These are phyloP conservation scores for Suillus spraguei DNA, from an alignment of 768 basidiomycete genomes.

Conservation along the genomic window DNA sequence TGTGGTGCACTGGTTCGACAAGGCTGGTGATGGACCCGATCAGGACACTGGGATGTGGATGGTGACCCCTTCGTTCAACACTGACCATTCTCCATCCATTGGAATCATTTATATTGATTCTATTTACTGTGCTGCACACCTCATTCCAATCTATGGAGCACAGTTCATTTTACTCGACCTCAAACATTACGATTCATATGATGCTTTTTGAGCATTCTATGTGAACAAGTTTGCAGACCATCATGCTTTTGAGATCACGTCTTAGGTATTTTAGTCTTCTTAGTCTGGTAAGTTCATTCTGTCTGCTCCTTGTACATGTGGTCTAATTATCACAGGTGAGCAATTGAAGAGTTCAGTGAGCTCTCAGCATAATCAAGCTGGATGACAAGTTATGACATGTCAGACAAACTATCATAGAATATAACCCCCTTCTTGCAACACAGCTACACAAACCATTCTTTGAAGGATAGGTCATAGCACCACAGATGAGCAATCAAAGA, in stretches of 20 bases:
- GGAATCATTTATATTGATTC: slow-evolving; percentile 26
- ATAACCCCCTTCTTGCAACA: too few relatives aligned
- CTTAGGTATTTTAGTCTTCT: background rate
- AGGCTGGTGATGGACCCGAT: slow-evolving; percentile 18
- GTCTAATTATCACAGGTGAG: too few relatives aligned
- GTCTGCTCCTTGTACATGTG: too few relatives aligned
- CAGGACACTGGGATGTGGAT: slow-evolving; percentile 18
- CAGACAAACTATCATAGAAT: too few relatives aligned
- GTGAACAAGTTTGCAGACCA: slow-evolving; percentile 37
- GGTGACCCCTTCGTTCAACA: background rate
- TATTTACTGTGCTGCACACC: slow-evolving; percentile 33
- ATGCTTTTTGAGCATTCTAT: slow-evolving; percentile 29
- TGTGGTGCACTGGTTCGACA: slow-evolving; percentile 19
- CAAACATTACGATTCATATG: slow-evolving; percentile 23
- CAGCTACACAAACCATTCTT: too few relatives aligned
- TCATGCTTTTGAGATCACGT: slow-evolving; percentile 27
- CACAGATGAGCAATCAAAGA: too few relatives aligned
- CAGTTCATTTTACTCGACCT: slow-evolving; percentile 22
- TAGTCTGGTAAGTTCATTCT: too few relatives aligned
- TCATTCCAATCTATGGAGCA: slow-evolving; percentile 30
- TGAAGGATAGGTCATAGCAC: too few relatives aligned
- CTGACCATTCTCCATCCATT: background rate
- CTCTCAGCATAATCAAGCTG: too few relatives aligned
- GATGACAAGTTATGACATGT: too few relatives aligned
- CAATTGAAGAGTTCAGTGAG: too few relatives aligned